Conservation (phyloP, 441 rosid species). For the Aquilaria agallochum region DNA sequence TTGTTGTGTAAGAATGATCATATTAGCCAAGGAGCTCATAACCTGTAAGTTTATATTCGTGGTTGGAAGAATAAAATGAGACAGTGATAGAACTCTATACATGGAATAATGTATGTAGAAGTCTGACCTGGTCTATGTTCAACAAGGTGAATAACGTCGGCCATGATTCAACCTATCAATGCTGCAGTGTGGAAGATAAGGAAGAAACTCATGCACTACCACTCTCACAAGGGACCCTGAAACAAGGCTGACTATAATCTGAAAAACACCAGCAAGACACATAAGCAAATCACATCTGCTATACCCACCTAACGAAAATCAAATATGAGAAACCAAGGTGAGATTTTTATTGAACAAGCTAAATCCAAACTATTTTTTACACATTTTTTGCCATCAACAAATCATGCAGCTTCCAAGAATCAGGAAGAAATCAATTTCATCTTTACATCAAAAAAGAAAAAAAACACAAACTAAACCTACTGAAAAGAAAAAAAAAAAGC, state of each 20-base stretch:
- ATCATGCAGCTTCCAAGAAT: not conserved
- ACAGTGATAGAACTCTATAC: not conserved
- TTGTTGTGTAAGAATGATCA: not conserved
- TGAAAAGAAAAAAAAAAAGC: not conserved
- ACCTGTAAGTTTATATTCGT: not conserved
- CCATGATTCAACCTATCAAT: constrained; percentile 25
- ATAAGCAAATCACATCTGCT: not conserved
- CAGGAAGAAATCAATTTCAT: not conserved
- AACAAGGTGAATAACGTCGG: constrained; percentile 29
- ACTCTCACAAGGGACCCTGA: constrained; percentile 3
- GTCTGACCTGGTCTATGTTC: constrained; percentile 33
- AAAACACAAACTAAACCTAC: not conserved
- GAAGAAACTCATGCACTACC: constrained; percentile 18
- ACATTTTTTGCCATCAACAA: not conserved
- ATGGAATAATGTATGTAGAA: not conserved
- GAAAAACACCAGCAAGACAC: not conserved
- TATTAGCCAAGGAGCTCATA: not conserved
- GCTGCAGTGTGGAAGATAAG: constrained; percentile 9
- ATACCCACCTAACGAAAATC: not conserved
- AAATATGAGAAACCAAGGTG: constrained; percentile 1
- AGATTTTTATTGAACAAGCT: not conserved
- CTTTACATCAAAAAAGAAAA: not conserved
- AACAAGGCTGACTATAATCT: not conserved
- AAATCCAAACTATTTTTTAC: too few relatives aligned
- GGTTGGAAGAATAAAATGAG: not conserved